Base-by-base conservation (phyloP, 345 rosid species). In the Syzygium aromaticum region DNA sequence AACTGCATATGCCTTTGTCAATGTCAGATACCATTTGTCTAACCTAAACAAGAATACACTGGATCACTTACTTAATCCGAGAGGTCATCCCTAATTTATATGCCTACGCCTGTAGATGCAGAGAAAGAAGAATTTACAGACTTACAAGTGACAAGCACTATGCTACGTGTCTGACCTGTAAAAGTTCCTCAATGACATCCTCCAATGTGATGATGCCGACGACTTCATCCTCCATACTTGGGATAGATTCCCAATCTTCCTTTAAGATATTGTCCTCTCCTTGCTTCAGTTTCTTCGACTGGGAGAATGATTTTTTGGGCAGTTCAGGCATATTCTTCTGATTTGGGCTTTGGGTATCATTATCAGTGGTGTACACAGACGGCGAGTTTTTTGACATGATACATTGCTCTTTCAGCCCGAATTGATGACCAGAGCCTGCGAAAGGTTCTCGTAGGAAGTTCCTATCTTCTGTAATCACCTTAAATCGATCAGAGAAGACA, bases 111-210 rank as follows among this genome's bases (percentile, higher is more conserved):
- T 5, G 43, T 33, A 17, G 80, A 33, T 67, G 80, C 11, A 67
- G 22, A 67, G 25, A 67, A 17, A 17, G 80, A 33, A 33, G 12
- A 67, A 67, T 17, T 33, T 33, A 67, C 46, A 19, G 80, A 67
- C 46, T 33, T 17, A 19, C 46, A 67, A 33, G 13, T 8, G 46
- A 73, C 25, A 5, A 73, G 80, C 27, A 33, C 1, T 73, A 33
- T 73, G 19, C 49, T 73, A 38, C 38, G 27, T 73, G 11, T 21
- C 49, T 38, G 53, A 95, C 98, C 92, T 94, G 98, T 52, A 96
- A 91, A 25, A 95, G 94, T 92, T 95, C 98, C 88, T 96, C 98
- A 90, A 96, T 95, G 6, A 95, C 98, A 93, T 96, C 99, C 92
- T 96, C 98, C 38, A 95, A 85, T n/a, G 99, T 95, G 87, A 96